These are phyloP conservation scores for Fusarium napiforme DNA, from an alignment of 2,329 filamentous ascomycete genomes.

Conservation along the genomic window DNA sequence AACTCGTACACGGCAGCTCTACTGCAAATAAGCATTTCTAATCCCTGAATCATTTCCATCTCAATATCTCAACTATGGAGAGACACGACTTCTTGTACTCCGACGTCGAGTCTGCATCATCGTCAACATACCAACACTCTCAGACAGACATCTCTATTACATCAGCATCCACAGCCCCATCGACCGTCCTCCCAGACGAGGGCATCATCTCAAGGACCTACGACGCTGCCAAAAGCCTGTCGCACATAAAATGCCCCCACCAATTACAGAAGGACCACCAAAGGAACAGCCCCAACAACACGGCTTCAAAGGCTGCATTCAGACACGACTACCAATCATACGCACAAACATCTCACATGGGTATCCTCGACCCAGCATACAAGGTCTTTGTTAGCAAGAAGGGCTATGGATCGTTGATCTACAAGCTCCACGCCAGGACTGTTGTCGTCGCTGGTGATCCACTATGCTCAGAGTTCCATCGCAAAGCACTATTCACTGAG, in stretches of 20 bases:
- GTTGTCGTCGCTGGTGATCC: constrained; percentile 7
- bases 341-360: constrained; percentile 21
- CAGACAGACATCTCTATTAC: neutral
- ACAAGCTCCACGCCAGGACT: neutral
- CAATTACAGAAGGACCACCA: neutral
- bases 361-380: constrained; percentile 13
- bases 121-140: neutral
- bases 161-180: neutral
- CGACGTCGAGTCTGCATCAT: neutral
- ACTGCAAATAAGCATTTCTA: neutral
- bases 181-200: neutral
- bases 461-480: neutral
- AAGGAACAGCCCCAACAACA: neutral
- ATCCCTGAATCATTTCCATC: neutral
- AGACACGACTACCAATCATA: neutral
- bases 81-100: neutral
- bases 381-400: constrained; percentile 1
- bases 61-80: neutral
- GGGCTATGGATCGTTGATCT: neutral
- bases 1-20: neutral
- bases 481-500: neutral
- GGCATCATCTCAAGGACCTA: neutral
- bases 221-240: neutral
- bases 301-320: neutral
- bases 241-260: neutral